Conservation (phyloP, 441 rosid genomes). For the Gossypium schwendimanii region DNA sequence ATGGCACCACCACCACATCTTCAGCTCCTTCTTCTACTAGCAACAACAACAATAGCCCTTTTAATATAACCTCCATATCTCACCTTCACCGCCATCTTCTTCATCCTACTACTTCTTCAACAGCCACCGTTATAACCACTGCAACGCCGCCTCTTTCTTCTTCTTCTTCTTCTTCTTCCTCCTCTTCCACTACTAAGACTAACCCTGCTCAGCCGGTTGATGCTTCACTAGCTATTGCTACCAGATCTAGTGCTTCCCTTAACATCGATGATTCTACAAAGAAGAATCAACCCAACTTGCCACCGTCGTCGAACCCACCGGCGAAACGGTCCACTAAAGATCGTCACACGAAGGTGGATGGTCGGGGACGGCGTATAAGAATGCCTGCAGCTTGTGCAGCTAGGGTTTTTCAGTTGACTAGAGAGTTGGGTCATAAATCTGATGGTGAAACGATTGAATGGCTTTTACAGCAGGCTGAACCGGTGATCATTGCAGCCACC, state of each 20-base stretch:
- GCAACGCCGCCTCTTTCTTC: slow-evolving; percentile 15
- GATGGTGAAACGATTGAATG: slow-evolving; percentile 74
- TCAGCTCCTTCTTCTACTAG: not conserved
- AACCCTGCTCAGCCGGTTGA: slow-evolving; percentile 40
- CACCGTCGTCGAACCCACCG: slow-evolving; percentile 11
- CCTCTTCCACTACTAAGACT: slow-evolving; percentile 26
- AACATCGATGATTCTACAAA: slow-evolving; percentile 22
- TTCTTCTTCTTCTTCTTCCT: slow-evolving; percentile 19
- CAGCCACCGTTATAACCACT: slow-evolving; percentile 13
- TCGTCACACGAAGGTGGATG: slow-evolving; percentile 71
- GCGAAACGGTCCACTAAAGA: slow-evolving; percentile 61
- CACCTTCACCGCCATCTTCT: slow-evolving; percentile 16
- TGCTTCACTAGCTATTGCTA: slow-evolving; percentile 59
- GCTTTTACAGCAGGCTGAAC: slow-evolving; percentile 68
- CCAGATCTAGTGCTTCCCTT: slow-evolving; percentile 46
- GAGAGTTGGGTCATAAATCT: slow-evolving; percentile 68
- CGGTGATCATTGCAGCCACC: slow-evolving; percentile 59
- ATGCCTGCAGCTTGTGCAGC: slow-evolving; percentile 81
- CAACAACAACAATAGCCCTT: slow-evolving; percentile 3
- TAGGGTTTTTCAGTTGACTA: slow-evolving; percentile 68
- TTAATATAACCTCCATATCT: slow-evolving; percentile 31
- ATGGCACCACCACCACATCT: slow-evolving; percentile 24
- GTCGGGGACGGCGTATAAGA: slow-evolving; percentile 65
- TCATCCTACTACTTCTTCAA: slow-evolving; percentile 12
- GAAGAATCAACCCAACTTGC: slow-evolving; percentile 19